A percentile compares a stretch with the other conserved stretches of the same genome.
phyloP scores from a whole-genome alignment of 371 early-diverging fungal species.

The Sporodiniella umbellata region DNA sequence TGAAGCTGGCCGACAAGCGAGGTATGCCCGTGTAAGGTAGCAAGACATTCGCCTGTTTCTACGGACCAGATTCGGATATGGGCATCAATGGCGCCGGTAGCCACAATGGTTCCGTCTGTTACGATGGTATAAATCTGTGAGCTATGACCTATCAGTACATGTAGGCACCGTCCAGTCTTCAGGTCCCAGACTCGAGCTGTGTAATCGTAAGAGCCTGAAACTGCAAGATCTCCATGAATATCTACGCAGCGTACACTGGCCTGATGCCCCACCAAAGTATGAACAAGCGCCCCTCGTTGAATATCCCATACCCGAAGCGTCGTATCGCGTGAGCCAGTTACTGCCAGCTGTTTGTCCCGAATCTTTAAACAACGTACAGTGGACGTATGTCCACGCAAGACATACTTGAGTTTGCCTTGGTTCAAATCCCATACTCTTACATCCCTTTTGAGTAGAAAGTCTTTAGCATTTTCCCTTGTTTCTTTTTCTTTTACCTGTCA shows the following conservation, averaged over 20 bases:
- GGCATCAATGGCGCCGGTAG: conserved; percentile 76
- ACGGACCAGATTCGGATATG: conserved; percentile 72
- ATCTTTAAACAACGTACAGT: conserved; percentile 88
- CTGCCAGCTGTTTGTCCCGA: conserved; percentile 60
- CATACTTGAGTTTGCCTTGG: conserved; percentile 67
- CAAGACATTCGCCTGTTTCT: conserved; percentile 53
- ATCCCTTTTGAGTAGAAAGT: conserved; percentile 37
- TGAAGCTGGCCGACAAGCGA: conserved; percentile 85
- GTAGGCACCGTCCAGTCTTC: conserved; percentile 62
- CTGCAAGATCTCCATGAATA: conserved; percentile 67
- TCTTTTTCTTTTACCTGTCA: conserved; percentile 55
- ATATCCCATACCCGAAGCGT: conserved; percentile 82
- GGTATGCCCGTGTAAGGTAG: conserved; percentile 73
- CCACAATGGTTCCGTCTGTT: conserved; percentile 60
- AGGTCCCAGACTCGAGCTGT: conserved; percentile 88
- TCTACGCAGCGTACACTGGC: conserved; percentile 83
- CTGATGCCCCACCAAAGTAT: conserved; percentile 70
- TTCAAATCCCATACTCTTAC: conserved; percentile 89
- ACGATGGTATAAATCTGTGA: conserved; percentile 67
- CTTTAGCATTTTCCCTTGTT: neutral
- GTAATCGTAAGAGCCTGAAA: conserved; percentile 89
- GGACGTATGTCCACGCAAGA: conserved; percentile 86
- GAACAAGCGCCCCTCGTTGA: conserved; percentile 55
- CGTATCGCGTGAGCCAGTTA: conserved; percentile 90
- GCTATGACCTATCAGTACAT: conserved; percentile 65